These are phyloP conservation scores for Tylopilus felleus DNA, from an alignment of 768 basidiomycete species.

Conservation along the genomic window DNA sequence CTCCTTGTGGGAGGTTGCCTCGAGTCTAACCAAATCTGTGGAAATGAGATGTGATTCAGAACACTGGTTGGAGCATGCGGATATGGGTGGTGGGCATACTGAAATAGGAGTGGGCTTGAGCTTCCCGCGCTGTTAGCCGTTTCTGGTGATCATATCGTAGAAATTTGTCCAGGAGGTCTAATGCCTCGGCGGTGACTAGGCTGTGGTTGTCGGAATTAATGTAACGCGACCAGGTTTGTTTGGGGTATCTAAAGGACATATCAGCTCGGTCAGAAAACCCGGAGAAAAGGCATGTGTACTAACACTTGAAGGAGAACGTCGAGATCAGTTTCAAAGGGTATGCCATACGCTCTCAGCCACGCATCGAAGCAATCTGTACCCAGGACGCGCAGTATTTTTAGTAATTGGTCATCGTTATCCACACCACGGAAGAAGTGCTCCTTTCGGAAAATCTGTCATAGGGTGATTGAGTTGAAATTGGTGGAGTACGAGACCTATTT, in stretches of 20 bases:
- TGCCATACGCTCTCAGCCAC: constrained; percentile 58
- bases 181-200: constrained; percentile 57
- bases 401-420: constrained; percentile 71
- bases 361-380: constrained; percentile 64
- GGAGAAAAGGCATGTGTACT: constrained; percentile 13
- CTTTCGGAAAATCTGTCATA: constrained; percentile 59
- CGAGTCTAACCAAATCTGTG: constrained; percentile 47
- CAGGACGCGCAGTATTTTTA: constrained; percentile 65
- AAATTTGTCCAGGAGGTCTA: constrained; percentile 65
- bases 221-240: constrained; percentile 64
- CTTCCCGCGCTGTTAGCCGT: constrained; percentile 63
- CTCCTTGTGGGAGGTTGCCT: constrained; percentile 41
- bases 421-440: constrained; percentile 75
- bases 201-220: constrained; percentile 55
- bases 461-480: background rate
- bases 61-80: constrained; percentile 14
- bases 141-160: constrained; percentile 69
- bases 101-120: constrained; percentile 65
- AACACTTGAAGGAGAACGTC: constrained; percentile 53
- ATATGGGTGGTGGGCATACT: constrained; percentile 36
- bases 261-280: background rate
- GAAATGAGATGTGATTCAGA: constrained; percentile 22
- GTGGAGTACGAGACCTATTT: constrained; percentile 14
- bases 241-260: constrained; percentile 44
- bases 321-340: constrained; percentile 62